phyloP scores from a whole-genome alignment of 352 stramenopile species.

The Labyrinthula sp. region DNA sequence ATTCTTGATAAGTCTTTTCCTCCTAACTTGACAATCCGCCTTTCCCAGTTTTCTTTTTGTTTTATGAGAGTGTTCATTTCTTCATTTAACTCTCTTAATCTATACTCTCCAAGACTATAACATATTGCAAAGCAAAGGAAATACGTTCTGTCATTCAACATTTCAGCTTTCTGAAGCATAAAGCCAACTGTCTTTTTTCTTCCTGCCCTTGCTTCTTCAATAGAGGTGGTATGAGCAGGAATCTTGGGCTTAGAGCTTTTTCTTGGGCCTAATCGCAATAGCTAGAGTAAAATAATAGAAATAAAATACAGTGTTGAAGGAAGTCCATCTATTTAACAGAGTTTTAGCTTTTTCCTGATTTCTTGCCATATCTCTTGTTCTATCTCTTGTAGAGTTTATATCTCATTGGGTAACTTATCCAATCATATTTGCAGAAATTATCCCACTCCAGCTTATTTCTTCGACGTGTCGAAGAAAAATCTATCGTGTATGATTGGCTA shows the following conservation, averaged over 20 bases:
- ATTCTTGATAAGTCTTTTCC: slow-evolving; percentile 53
- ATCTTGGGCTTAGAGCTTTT: slow-evolving; percentile 10
- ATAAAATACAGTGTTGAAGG: slow-evolving; percentile 52
- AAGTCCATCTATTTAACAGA: slow-evolving; percentile 93
- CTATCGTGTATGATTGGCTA: too few species aligned
- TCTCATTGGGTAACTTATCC: too few species aligned
- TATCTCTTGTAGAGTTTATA: too few species aligned
- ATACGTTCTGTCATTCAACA: slow-evolving; percentile 69
- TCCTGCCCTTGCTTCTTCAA: not conserved
- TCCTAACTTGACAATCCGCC: slow-evolving; percentile 60
- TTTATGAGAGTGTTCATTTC: slow-evolving; percentile 90
- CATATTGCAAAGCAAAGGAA: slow-evolving; percentile 73
- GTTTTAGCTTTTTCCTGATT: slow-evolving; percentile 92
- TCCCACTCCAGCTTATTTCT: too few species aligned
- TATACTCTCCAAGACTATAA: slow-evolving; percentile 78
- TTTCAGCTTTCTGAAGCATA: slow-evolving; percentile 37
- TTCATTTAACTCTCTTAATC: slow-evolving; percentile 90
- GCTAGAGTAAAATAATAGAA: not conserved
- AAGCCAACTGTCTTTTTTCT: not conserved
- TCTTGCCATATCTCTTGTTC: slow-evolving; percentile 65
- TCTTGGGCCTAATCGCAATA: not conserved
- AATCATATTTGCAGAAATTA: too few species aligned
- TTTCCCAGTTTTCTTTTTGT: slow-evolving; percentile 67
- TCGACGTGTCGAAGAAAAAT: too few species aligned
- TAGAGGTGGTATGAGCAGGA: slow-evolving; percentile 12